A percentile compares a stretch with the other conserved stretches of the same genome.
These are phyloP conservation scores for Lactifluus piperatus DNA, from an alignment of 768 basidiomycete species.

Conservation along the genomic window DNA sequence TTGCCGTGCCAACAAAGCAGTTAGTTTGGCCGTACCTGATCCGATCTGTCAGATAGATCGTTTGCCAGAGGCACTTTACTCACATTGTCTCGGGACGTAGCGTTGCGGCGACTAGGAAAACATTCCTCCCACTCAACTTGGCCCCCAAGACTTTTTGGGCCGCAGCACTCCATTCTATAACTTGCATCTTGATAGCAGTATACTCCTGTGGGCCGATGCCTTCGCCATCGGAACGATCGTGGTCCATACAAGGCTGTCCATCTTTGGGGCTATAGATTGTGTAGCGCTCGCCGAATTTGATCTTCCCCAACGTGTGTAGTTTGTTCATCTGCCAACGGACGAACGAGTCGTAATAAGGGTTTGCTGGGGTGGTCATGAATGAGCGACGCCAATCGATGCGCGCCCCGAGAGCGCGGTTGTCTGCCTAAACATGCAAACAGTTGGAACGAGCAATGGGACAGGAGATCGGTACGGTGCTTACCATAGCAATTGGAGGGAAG, in stretches of 20 bases:
- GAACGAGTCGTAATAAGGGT: slow-evolving; percentile 96
- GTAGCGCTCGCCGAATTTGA: slow-evolving; percentile 97
- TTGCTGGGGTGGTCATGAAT: slow-evolving; percentile 90
- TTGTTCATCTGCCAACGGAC: slow-evolving; percentile 98
- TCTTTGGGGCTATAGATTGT: slow-evolving; percentile 99
- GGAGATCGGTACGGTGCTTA: slow-evolving; percentile 24
- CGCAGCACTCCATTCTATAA: slow-evolving; percentile 69
- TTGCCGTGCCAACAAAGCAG: slow-evolving; percentile 83
- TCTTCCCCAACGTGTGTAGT: slow-evolving; percentile 75
- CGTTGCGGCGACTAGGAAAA: slow-evolving; percentile 93
- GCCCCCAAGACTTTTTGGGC: slow-evolving; percentile 56
- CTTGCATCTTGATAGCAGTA: slow-evolving; percentile 90
- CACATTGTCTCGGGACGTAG: slow-evolving; percentile 95
- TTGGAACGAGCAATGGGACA: background rate
- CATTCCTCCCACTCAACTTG: slow-evolving; percentile 69
- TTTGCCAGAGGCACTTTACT: slow-evolving; percentile 23
- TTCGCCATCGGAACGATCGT: slow-evolving; percentile 93
- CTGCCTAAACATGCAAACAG: slow-evolving; percentile 35
- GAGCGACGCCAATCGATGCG: slow-evolving; percentile 95
- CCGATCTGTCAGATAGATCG: background rate
- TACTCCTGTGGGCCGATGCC: slow-evolving; percentile 94
- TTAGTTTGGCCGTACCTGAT: slow-evolving; percentile 97
- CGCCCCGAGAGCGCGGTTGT: slow-evolving; percentile 83
- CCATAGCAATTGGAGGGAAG: slow-evolving; percentile 93
- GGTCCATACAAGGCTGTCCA: slow-evolving; percentile 99